Evolutionary conservation across 1,284 basidiomycete genomes (phyloP).

Genomic region (Ustilago cynodontis): DNA sequence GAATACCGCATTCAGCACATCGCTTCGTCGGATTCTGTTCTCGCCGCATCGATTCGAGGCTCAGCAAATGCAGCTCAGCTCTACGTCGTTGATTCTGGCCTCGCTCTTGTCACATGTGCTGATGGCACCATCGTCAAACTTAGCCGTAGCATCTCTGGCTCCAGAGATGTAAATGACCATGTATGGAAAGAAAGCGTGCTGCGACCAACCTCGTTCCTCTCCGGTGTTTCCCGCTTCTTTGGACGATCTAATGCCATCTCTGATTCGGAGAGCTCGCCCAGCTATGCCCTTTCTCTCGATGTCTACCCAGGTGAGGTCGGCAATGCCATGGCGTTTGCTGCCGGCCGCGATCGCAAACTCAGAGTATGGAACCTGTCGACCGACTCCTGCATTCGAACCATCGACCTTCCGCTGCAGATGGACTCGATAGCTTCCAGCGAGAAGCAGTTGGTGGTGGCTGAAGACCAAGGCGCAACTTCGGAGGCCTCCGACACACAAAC

Average conservation of each 20-base stretch:
- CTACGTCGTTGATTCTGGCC: conserved; percentile 51
- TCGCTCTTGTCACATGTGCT: conserved; percentile 59
- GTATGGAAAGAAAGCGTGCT: conserved; percentile 57
- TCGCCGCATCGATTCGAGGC: conserved; percentile 25
- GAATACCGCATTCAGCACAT: conserved; percentile 53
- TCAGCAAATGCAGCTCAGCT: conserved; percentile 47
- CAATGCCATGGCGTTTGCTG: conserved; percentile 56
- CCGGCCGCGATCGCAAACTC: conserved; percentile 64
- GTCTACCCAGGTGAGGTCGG: conserved; percentile 45
- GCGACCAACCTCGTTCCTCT: conserved; percentile 61
- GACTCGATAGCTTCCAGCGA: conserved; percentile 26
- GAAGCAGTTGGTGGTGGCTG: conserved; percentile 35
- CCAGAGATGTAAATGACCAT: conserved; percentile 35
- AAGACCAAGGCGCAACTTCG: conserved; percentile 16
- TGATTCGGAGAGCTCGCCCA: conserved; percentile 45
- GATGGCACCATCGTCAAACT: conserved; percentile 63
- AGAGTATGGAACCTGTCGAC: conserved; percentile 64
- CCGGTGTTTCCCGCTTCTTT: conserved; percentile 61
- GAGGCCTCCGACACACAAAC: conserved; percentile 31
- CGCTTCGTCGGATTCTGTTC: conserved; percentile 34
- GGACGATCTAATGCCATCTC: conserved; percentile 41
- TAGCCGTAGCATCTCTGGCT: conserved; percentile 27
- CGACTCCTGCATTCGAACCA: conserved; percentile 62
- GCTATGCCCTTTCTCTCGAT: conserved; percentile 54
- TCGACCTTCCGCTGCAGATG: conserved; percentile 56